Evolutionary conservation across 2,329 filamentous ascomycete species (phyloP), one percentile per base, ranked within the genome.

Genomic region (Penicillium sp.): DNA sequence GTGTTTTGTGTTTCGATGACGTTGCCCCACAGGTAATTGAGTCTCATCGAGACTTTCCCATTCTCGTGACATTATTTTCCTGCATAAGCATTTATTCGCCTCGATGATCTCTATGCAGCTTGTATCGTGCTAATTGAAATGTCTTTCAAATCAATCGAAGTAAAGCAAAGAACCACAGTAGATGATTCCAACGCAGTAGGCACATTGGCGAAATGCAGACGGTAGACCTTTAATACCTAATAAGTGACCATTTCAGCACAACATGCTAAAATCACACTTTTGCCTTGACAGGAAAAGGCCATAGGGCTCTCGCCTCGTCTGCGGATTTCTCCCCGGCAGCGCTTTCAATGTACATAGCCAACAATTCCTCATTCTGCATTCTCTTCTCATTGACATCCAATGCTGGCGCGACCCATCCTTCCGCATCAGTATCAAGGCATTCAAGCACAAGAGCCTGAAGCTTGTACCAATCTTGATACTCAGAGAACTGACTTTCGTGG

Each of bases 391-490:
- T 52, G 60, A 66, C 49, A 58, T 75, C 68, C 34, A 71, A 7
- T 29, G 66, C 55, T 13, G 70, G 73, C 6, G 65, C 42, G 14
- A 74, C 60, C 70, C 71, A 76, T 10, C 36, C 71, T 44, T 75
- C 71, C 0, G 61, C 60, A 61, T 75, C 72, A 0, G 71, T 71
- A 48, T 58, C 57, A 3, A 75, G 59, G 45, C 57, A 58, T 40
- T 69, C 61, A 47, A 59, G 51, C 4, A 65, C 71, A 31, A 71
- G 66, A 9, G 51, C 48, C 29, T 60, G 65, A 31, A 69, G 45
- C 14, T 59, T 45, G 47, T 71, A 54, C 60, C 60, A 70, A 22
- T 60, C 61, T 39, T 65, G 54, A 44, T 74, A 73, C 22, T 67
- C 52, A n/a, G 61, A 43, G 53, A 72, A 73, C 24, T 71, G 58